Percentiles rank a stretch among this genome's conserved stretches.
Conservation (phyloP, 768 basidiomycete species). For the Suillus clintonianus region DNA sequence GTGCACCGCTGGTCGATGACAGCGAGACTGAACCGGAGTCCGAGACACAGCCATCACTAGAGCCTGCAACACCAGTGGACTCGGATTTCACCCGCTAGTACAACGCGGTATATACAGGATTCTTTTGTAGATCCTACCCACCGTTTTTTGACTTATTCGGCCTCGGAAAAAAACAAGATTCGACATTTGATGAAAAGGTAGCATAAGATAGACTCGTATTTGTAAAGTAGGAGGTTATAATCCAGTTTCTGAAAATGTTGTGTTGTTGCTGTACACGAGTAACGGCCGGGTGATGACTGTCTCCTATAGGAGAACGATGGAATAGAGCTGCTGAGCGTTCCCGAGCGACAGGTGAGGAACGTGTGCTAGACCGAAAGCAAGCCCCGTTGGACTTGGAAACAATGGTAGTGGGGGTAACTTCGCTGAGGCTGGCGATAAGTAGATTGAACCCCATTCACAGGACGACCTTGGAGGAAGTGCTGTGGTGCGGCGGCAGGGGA, state of each 20-base stretch:
- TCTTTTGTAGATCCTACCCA: no score
- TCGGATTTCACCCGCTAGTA: no score
- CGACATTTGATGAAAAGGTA: no score
- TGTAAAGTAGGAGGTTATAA: no score
- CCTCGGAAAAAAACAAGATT: no score
- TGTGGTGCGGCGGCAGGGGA: constrained; percentile 38
- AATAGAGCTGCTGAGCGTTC: constrained; percentile 76
- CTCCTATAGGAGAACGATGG: constrained; percentile 63
- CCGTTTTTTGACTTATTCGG: no score
- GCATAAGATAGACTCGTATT: no score
- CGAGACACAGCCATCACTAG: no score
- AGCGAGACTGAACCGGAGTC: no score
- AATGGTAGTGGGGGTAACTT: constrained; percentile 55
- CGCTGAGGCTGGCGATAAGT: constrained; percentile 68
- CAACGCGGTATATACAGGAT: no score
- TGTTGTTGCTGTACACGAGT: constrained; percentile 80
- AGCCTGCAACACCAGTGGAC: no score
- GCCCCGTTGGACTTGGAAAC: constrained; percentile 52
- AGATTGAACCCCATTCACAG: constrained; percentile 47
- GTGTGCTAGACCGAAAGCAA: constrained; percentile 57
- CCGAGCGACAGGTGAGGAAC: constrained; percentile 72
- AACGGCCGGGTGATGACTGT: constrained; percentile 64
- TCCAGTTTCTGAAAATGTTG: constrained; percentile 68
- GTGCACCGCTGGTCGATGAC: no score
- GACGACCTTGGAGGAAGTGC: constrained; percentile 55